Base-by-base conservation (phyloP, 139 green algal species). In the Chlorella sp. region DNA sequence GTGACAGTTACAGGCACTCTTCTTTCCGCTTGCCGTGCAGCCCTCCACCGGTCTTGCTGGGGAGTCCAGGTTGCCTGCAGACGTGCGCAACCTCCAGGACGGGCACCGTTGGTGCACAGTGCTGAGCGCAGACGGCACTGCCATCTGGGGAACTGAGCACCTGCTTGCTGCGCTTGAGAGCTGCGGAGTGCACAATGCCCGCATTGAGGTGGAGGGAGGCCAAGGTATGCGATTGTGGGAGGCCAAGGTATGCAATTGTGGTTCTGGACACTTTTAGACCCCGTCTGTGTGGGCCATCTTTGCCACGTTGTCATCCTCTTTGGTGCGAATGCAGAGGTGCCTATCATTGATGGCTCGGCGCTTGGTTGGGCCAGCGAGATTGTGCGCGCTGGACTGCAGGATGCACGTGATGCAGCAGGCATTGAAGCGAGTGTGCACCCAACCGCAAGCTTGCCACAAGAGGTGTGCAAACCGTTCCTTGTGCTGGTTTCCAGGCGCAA, bases 141-240 rank as follows among this genome's bases (percentile, higher is more conserved):
- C 15, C 20, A 25, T 90, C 36, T 82, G 71, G 67, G 81, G 87
- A 16, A 86, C 91, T 15, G 92, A 98, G 90, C 74, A 92, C 51
- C 82, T 98, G 89, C 90, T 98, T 65, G 92, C 94, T 17, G 93
- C 96, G 0, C 81, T 98, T 75, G 96, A 98, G 83, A 91, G 84
- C 18, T 95, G 88, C 55, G 95, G 96, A 0, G 91, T 98, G 21
- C 93, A 97, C 85, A 98, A 98, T 85, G 94, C 93, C 17, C 86
- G 96, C 20, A 96, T 96, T 60, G 93, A 96, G 78, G 80, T 96
- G 13, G 89, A 94, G 67, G 93, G 92, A 3, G 92, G 89, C 12
- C 39, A 34, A 64, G 79, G 85, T 55, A 44, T 28, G 83, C 51
- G 4, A 16, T 34, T 12, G 4, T 9, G 15, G 39, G 2, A 28